Evolutionary conservation across 192 early-diverging fungal species (phyloP), one percentile per base, ranked within the genome.

Genomic region (Funneliformis mosseae): DNA sequence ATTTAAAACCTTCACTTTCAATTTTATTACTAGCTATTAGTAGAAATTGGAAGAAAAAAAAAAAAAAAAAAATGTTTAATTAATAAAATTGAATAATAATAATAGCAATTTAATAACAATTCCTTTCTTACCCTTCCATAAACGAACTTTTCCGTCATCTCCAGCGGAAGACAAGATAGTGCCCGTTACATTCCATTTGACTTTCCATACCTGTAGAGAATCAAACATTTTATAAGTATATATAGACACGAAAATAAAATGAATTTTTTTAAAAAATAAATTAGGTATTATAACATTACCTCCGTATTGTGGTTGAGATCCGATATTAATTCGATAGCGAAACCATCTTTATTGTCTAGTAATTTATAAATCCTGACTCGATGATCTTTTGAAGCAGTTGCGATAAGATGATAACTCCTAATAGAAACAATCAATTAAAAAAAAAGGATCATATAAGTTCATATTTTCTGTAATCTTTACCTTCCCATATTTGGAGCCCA

Each of bases 161-260:
- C 95, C 95, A 70, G 92, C 92, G 8, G 91, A 92, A 10, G 91
- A 90, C 9, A 96, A 82, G 46, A 94, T 91, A 0, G 94, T 96
- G 4, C 95, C 95, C 5, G 92, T 94, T 10, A 96, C 82, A 83
- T 97, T 97, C 95, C 95, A 97, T 70, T 93, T 90, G 0, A 95
- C 94, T 16, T 92, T 81, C 95, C 95, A 96, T 3, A 95, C 91
- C 89, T 92, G 67, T 11, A 41, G 21, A 38, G 16, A 42, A 41
- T n/a, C 10, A 62, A 38, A 43, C 6, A 25, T 62, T 41, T n/a
- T 16, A 33, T 77, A 18, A 16, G n/a, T n/a, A n/a, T n/a, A n/a
- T n/a, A n/a, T n/a, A n/a, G n/a, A n/a, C 16, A 23, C 63, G 14
- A 43, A 43, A 18, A n/a, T 4, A 45, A 25, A 21, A 38, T 8